Evolutionary conservation across 2,329 filamentous ascomycete genomes (phyloP).

Genomic region (Colletotrichum abscissum): DNA sequence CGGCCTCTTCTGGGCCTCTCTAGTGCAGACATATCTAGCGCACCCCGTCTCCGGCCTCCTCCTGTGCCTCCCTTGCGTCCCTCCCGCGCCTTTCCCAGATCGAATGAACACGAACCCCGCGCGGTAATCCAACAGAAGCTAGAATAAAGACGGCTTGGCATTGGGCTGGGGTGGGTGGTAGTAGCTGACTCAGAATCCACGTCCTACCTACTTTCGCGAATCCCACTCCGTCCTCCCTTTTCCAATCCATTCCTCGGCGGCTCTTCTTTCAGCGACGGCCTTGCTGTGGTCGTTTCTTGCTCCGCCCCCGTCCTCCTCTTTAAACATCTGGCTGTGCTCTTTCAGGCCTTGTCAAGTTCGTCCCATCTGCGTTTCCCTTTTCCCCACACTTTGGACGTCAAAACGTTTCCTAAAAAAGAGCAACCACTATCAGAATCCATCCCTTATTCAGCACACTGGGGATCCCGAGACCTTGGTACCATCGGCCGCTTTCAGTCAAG

Average conservation of each 20-base stretch:
- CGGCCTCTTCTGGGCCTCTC: background rate
- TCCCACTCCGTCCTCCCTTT: background rate
- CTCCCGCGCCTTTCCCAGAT: background rate
- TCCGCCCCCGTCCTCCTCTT: background rate
- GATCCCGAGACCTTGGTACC: background rate
- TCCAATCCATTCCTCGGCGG: background rate
- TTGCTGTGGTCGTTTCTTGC: background rate
- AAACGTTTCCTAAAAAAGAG: background rate
- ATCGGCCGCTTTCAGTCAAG: conserved; percentile 5
- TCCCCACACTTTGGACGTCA: conserved; percentile 5
- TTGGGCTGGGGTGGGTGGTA: conserved; percentile 11
- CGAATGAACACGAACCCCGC: background rate
- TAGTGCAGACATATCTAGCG: background rate
- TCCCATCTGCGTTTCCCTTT: conserved; percentile 13
- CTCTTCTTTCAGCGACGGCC: background rate
- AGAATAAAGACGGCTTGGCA: conserved; percentile 21
- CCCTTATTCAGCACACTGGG: background rate
- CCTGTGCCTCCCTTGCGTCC: background rate
- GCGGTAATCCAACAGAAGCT: background rate
- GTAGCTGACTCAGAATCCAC: conserved; percentile 29
- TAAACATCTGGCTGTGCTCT: conserved; percentile 1
- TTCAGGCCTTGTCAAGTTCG: conserved; percentile 15
- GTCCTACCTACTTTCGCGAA: conserved; percentile 5
- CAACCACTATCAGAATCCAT: background rate
- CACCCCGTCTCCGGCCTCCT: background rate